A percentile compares a stretch with the other conserved stretches of the same genome.
Evolutionary conservation across 208 protist genomes (phyloP).

Genomic region (Leishmania tropica): DNA sequence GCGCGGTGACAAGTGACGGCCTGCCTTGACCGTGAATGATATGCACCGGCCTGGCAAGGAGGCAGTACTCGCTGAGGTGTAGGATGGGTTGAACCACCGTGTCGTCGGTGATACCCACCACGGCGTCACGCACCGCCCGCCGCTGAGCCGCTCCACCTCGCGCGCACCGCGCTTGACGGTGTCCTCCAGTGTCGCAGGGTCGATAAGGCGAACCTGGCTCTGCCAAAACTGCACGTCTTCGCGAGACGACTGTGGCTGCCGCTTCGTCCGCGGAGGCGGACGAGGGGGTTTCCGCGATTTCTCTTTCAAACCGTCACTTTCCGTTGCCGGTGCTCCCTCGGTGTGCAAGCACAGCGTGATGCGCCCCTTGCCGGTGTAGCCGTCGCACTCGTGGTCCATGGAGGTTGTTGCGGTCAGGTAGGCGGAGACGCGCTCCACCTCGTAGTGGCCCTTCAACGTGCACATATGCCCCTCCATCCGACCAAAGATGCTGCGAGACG

Average conservation of each 20-base stretch:
- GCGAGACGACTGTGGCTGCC: neutral
- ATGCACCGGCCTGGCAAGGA: constrained; percentile 53
- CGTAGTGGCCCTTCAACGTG: constrained; percentile 37
- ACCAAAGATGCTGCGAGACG: constrained; percentile 75
- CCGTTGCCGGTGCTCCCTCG: constrained; percentile 12
- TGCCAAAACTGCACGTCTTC: constrained; percentile 31
- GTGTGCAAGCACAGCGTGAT: constrained; percentile 84
- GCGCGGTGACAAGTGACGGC: constrained; percentile 57
- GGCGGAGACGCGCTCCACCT: constrained; percentile 83
- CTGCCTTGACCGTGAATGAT: constrained; percentile 49
- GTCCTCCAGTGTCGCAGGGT: constrained; percentile 46
- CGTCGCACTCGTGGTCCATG: constrained; percentile 88
- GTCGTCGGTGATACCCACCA: constrained; percentile 73
- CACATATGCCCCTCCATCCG: constrained; percentile 67
- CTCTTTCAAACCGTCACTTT: neutral
- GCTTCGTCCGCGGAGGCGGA: neutral
- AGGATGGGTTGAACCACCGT: constrained; percentile 37
- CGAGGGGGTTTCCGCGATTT: neutral
- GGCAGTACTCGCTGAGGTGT: constrained; percentile 12
- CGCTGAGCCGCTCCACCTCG: constrained; percentile 37
- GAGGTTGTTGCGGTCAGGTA: constrained; percentile 70
- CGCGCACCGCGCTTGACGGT: constrained; percentile 65
- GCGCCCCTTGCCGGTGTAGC: constrained; percentile 67
- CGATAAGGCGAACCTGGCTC: constrained; percentile 56
- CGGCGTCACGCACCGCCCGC: constrained; percentile 57